Evolutionary conservation across 805 yeast species (phyloP).

Genomic region (Wickerhamomyces subpelliculosus): DNA sequence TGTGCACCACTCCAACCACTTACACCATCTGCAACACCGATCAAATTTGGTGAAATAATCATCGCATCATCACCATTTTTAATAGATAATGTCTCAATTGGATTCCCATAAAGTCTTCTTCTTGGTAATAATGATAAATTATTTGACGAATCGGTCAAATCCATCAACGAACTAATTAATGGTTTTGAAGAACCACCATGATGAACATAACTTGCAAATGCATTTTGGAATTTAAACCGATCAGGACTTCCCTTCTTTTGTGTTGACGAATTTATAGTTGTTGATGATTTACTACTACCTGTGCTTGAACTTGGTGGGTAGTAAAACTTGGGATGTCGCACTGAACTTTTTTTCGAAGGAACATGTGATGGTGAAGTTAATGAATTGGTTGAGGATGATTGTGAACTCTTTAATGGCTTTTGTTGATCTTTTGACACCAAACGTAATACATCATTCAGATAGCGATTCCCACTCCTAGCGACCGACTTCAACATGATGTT

Average conservation of each 20-base stretch:
- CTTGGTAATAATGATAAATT: slow-evolving; percentile 38
- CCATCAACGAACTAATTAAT: slow-evolving; percentile 40
- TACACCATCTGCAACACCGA: slow-evolving; percentile 53
- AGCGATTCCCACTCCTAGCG: neutral
- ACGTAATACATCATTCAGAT: neutral
- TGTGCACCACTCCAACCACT: slow-evolving; percentile 47
- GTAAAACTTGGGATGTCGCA: neutral
- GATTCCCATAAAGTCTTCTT: slow-evolving; percentile 45
- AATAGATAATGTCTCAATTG: slow-evolving; percentile 43
- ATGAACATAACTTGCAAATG: slow-evolving; percentile 40
- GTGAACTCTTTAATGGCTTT: neutral
- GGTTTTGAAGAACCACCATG: slow-evolving; percentile 35
- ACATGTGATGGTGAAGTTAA: neutral
- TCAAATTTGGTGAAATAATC: slow-evolving; percentile 43
- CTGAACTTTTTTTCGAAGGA: neutral
- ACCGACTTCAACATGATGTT: neutral
- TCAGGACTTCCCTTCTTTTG: slow-evolving; percentile 18
- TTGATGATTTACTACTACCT: too few species aligned
- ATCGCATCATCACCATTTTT: slow-evolving; percentile 54
- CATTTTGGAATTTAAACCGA: slow-evolving; percentile 35
- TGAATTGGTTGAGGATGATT: neutral
- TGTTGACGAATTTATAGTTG: neutral
- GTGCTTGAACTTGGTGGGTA: neutral
- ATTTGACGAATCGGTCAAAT: slow-evolving; percentile 41
- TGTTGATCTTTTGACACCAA: neutral